Conservation (phyloP, 2,329 filamentous ascomycete genomes). For the Colletotrichum filicis region DNA sequence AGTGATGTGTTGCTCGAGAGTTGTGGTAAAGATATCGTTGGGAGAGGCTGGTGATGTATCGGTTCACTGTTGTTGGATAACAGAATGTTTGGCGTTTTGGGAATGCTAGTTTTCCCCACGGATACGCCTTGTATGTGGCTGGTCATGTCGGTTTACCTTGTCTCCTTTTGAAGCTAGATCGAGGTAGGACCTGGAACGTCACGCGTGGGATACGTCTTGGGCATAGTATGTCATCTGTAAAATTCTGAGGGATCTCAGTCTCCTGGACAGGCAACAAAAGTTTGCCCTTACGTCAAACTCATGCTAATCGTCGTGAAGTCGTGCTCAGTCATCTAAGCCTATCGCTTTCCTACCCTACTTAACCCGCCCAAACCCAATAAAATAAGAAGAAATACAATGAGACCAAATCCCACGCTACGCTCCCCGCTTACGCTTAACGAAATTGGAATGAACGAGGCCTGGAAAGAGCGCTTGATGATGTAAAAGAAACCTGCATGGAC, state of each 20-base stretch:
- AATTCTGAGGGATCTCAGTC: not conserved
- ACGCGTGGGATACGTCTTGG: not conserved
- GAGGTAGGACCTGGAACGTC: not conserved
- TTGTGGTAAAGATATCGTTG: not conserved
- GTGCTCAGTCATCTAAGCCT: not conserved
- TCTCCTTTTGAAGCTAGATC: not conserved
- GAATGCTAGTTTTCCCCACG: not conserved
- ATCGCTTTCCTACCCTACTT: not conserved
- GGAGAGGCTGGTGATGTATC: not conserved
- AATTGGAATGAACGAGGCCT: too few species aligned
- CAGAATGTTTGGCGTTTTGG: not conserved
- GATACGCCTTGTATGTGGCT: not conserved
- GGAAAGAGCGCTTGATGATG: not conserved
- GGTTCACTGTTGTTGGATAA: not conserved
- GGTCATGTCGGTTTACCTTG: not conserved
- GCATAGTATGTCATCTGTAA: not conserved
- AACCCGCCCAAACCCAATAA: not conserved
- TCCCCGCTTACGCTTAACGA: not conserved
- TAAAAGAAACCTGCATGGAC: not conserved
- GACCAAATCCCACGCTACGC: not conserved
- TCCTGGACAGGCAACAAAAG: not conserved
- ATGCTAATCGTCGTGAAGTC: not conserved
- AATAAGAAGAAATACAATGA: not conserved
- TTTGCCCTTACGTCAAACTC: not conserved
- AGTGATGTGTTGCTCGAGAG: not conserved